A percentile compares a stretch with the other conserved stretches of the same genome.
phyloP scores from a whole-genome alignment of 2,329 filamentous ascomycete genomes.

The Myotisia sp. region DNA sequence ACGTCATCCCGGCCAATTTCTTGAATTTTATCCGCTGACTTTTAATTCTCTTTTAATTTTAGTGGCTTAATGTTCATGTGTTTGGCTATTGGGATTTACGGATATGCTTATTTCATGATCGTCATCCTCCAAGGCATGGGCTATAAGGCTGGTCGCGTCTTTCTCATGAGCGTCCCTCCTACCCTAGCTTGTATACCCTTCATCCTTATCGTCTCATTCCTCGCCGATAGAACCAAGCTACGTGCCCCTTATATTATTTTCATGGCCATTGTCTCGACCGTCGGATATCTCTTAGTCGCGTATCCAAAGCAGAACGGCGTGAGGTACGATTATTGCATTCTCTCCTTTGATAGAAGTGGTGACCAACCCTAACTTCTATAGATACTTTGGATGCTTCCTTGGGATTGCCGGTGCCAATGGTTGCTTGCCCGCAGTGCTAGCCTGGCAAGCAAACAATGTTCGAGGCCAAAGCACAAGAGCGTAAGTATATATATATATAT shows the following conservation, averaged over 20 bases:
- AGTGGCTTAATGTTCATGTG: constrained; percentile 8
- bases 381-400: constrained; percentile 60
- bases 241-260: constrained; percentile 49
- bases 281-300: constrained; percentile 55
- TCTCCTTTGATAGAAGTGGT: background rate
- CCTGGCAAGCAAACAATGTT: constrained; percentile 70
- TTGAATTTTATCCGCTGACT: background rate
- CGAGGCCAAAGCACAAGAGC: constrained; percentile 29
- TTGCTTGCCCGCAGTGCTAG: constrained; percentile 55
- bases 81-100: constrained; percentile 5
- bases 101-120: constrained; percentile 5
- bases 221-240: constrained; percentile 48
- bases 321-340: no score
- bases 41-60: constrained; percentile 4
- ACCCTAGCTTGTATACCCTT: constrained; percentile 48
- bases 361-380: no score
- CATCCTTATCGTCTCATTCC: constrained; percentile 44
- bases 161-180: constrained; percentile 54
- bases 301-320: constrained; percentile 41
- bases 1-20: background rate
- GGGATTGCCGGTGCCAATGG: constrained; percentile 56
- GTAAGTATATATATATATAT: constrained; percentile 9
- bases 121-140: constrained; percentile 35
- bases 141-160: constrained; percentile 45
- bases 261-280: constrained; percentile 49